Percentiles rank a stretch among this genome's conserved stretches.
phyloP scores from a whole-genome alignment of 2,329 filamentous ascomycete genomes.

The Beauveria sp. region DNA sequence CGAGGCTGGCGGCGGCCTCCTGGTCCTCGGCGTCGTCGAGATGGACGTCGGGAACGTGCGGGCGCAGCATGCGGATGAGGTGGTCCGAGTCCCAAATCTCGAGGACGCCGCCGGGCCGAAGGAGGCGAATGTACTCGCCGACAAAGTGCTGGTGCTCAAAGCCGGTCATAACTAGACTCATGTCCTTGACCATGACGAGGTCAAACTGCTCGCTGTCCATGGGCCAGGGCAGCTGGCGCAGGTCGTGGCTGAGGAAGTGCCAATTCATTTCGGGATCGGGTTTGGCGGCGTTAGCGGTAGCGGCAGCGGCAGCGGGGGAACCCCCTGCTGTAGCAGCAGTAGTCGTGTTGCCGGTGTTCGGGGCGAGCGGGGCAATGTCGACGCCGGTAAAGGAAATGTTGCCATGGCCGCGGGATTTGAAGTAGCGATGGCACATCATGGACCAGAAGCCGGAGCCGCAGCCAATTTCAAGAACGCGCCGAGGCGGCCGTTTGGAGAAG shows the following conservation, averaged over 20 bases:
- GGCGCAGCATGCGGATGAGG: constrained; percentile 72
- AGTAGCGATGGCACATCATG: constrained; percentile 76
- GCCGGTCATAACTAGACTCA: constrained; percentile 58
- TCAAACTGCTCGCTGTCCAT: constrained; percentile 77
- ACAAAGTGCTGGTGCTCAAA: constrained; percentile 47
- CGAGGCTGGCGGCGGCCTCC: constrained; percentile 60
- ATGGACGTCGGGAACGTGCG: constrained; percentile 55
- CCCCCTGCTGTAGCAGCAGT: constrained; percentile 20
- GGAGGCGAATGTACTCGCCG: constrained; percentile 69
- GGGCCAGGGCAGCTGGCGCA: constrained; percentile 67
- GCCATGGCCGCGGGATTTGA: constrained; percentile 57
- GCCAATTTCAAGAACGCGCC: constrained; percentile 73
- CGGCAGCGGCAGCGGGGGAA: constrained; percentile 16
- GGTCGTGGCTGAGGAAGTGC: constrained; percentile 82
- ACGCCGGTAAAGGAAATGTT: constrained; percentile 74
- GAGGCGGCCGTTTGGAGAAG: constrained; percentile 59
- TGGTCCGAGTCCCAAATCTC: constrained; percentile 91
- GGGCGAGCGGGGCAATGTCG: constrained; percentile 67
- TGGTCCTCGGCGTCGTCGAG: constrained; percentile 43
- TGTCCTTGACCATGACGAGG: constrained; percentile 80
- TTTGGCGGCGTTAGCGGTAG: constrained; percentile 33
- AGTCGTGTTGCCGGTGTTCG: constrained; percentile 26
- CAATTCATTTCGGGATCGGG: constrained; percentile 70
- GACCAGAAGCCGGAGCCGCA: constrained; percentile 90
- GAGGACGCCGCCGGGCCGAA: constrained; percentile 69